Percentiles rank a stretch among this genome's conserved stretches.
Evolutionary conservation across 768 basidiomycete species (phyloP).

Genomic region (Termitomyces sp.): DNA sequence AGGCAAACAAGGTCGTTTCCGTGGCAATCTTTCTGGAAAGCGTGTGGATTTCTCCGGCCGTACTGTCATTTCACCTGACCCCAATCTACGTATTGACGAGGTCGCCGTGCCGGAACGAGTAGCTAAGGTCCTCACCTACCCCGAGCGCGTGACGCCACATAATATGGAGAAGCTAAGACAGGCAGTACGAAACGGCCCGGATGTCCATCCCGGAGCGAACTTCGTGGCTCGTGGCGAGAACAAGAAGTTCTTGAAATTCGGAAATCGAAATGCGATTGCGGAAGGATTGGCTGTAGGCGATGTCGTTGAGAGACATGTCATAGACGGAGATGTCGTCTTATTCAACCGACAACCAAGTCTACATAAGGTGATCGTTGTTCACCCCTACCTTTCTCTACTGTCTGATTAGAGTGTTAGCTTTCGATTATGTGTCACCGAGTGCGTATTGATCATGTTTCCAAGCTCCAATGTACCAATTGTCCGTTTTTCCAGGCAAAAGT

Average conservation of each 20-base stretch:
- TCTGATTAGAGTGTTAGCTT: constrained; percentile 44
- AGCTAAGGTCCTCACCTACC: constrained; percentile 93
- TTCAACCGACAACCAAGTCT: constrained; percentile 99
- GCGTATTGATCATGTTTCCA: constrained; percentile 18
- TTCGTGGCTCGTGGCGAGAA: constrained; percentile 82
- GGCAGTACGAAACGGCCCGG: constrained; percentile 85
- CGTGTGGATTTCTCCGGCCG: constrained; percentile 98
- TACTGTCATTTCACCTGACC: constrained; percentile 98
- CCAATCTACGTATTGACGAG: constrained; percentile 98
- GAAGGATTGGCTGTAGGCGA: constrained; percentile 85
- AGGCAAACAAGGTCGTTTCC: constrained; percentile 98
- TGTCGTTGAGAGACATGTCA: constrained; percentile 89
- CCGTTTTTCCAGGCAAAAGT: constrained; percentile 63
- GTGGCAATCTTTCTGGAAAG: constrained; percentile 97
- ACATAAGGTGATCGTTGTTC: constrained; percentile 64
- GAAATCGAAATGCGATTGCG: constrained; percentile 76
- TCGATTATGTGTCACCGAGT: constrained; percentile 99
- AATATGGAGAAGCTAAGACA: constrained; percentile 76
- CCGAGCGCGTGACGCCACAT: constrained; percentile 89
- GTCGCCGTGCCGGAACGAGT: constrained; percentile 96
- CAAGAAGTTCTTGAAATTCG: constrained; percentile 90
- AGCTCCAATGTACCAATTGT: neutral
- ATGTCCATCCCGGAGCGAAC: constrained; percentile 93
- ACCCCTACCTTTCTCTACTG: neutral
- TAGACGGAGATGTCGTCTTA: constrained; percentile 93